These are phyloP conservation scores for Phytopythium kandeliae DNA, from an alignment of 352 stramenopile genomes.

Conservation along the genomic window DNA sequence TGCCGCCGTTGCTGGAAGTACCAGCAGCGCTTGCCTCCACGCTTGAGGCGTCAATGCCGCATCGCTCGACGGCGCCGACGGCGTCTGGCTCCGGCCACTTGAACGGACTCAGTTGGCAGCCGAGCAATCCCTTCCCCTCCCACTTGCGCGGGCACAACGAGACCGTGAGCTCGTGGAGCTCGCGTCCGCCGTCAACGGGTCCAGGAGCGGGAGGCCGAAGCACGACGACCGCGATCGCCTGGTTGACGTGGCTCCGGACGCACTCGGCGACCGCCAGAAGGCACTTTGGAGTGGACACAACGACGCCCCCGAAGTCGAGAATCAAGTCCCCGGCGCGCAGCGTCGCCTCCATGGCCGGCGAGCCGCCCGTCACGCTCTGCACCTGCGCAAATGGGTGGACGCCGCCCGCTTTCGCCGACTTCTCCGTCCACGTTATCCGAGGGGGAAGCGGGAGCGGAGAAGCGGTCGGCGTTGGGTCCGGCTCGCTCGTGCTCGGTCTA, in stretches of 20 bases:
- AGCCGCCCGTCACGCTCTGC: constrained; percentile 29
- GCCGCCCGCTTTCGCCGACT: constrained; percentile 5
- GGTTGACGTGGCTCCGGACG: constrained; percentile 38
- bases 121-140: constrained; percentile 56
- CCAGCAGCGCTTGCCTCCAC: background rate
- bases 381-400: constrained; percentile 41
- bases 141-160: constrained; percentile 41
- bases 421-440: background rate
- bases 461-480: too few species aligned
- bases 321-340: constrained; percentile 38
- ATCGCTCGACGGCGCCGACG: too few species aligned
- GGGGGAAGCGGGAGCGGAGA: background rate
- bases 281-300: constrained; percentile 38
- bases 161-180: constrained; percentile 14
- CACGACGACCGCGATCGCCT: constrained; percentile 25
- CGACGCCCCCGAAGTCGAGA: constrained; percentile 42
- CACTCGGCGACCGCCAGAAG: constrained; percentile 41
- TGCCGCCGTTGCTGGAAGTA: too few species aligned
- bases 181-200: background rate
- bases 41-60: background rate
- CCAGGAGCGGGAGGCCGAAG: constrained; percentile 15
- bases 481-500: too few species aligned
- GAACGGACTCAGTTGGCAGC: constrained; percentile 56
- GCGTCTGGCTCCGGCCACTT: constrained; percentile 28
- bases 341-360: constrained; percentile 40